phyloP scores from a whole-genome alignment of 2,329 filamentous ascomycete species.

The Fusarium foetens region DNA sequence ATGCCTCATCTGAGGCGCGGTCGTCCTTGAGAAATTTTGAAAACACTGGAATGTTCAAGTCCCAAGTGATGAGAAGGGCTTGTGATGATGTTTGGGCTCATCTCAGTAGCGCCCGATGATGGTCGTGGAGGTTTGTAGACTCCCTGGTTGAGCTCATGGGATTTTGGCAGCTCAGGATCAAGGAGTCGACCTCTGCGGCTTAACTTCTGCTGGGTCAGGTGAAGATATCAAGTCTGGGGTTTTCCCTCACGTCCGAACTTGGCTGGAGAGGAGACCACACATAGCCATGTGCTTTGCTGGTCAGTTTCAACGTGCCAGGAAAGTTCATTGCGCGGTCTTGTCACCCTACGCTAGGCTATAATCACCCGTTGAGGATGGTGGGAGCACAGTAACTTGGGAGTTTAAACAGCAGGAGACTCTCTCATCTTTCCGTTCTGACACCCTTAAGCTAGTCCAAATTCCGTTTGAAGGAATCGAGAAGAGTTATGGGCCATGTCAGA shows the following conservation, averaged over 20 bases:
- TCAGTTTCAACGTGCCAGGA: not conserved
- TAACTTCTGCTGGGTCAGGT: not conserved
- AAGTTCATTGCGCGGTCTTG: not conserved
- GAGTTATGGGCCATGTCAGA: not conserved
- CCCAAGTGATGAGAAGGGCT: not conserved
- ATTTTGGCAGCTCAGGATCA: not conserved
- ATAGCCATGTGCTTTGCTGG: not conserved
- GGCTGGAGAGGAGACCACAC: not conserved
- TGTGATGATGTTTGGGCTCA: not conserved
- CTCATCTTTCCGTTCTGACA: not conserved
- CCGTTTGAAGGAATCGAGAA: not conserved
- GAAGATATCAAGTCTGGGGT: not conserved
- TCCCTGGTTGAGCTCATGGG: not conserved
- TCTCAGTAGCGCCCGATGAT: not conserved
- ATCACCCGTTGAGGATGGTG: not conserved
- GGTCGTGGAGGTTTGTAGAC: not conserved
- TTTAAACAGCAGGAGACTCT: not conserved
- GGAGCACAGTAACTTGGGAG: not conserved
- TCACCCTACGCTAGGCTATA: slow-evolving; percentile 7
- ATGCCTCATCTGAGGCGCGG: slow-evolving; percentile 20
- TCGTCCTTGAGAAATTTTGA: not conserved
- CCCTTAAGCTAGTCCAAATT: not conserved
- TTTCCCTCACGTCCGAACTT: slow-evolving; percentile 7
- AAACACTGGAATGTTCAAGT: not conserved
- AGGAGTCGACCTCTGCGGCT: not conserved